Evolutionary conservation across 1,139 yeast genomes (phyloP), one percentile per base, ranked within the genome.

Genomic region (Sugiyamaella japonica): DNA sequence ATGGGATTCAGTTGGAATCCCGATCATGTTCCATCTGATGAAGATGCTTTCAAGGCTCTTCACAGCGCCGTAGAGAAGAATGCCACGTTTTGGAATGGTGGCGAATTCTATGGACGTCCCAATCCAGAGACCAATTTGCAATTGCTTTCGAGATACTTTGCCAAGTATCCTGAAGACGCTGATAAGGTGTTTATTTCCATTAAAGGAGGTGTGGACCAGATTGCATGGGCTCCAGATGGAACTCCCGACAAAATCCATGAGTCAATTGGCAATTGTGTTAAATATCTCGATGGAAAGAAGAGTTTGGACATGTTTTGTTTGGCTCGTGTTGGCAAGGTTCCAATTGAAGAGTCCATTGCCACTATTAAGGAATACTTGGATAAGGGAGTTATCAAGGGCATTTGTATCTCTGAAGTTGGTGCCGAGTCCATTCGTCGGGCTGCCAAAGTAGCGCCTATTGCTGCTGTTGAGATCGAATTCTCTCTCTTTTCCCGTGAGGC

Each of bases 381-480:
- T 38, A 64, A 61, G 1, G 76, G 76, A 16, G 62, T 61, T 42
- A 76, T 88, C 60, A 84, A 82, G 54, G 89, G 86, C 10, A 78
- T 86, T 55, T 84, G 73, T 17, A 72, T 89, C 50, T 82, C 89
- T 50, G 96, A 89, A 69, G 89, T 84, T 25, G 76, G 81, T 37
- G 83, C 81, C 7, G 75, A 74, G 0, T 78, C 89, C 7, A 79
- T 89, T 56, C 69, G 71, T 23, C 78, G 79, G 58, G 90, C 93
- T 1, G 70, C 73, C 31, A 64, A 68, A n/a, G 71, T 76, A 17
- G 72, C 73, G 28, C 84, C 85, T 37, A 77, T 89, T 56, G 76
- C 82, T 1, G 82, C 82, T 62, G 88, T 85, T 52, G 97, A 89
- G 70, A 76, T 86, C 50, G 96, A 89, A 70, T 76, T 84, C 56